A percentile compares a stretch with the other conserved stretches of the same genome.
Evolutionary conservation across 1,139 yeast species (phyloP).

Genomic region (Suhomyces coccinellae): DNA sequence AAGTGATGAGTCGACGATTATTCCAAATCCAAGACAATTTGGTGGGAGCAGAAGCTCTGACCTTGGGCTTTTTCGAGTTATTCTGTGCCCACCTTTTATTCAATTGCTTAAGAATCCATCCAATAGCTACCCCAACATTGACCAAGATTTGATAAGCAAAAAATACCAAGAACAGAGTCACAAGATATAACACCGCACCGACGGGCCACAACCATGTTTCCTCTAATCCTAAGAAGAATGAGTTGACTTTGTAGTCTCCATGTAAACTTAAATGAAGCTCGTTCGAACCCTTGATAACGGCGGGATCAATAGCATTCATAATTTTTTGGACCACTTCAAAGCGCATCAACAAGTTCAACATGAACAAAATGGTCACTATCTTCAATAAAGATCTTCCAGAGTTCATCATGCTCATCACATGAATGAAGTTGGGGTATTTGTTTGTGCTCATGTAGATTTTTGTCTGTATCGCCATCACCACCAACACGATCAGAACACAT

Average conservation of each 20-base stretch:
- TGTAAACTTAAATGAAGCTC: conserved; percentile 30
- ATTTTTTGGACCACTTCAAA: conserved; percentile 21
- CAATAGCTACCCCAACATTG: conserved; percentile 12
- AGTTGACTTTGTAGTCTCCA: conserved; percentile 29
- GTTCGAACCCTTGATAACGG: conserved; percentile 42
- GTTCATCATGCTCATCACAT: conserved; percentile 40
- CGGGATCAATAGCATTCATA: conserved; percentile 55
- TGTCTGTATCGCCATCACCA: conserved; percentile 51
- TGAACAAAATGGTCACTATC: conserved; percentile 20
- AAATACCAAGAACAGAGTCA: conserved; percentile 37
- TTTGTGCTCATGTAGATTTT: conserved; percentile 36
- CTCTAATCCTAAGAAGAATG: conserved; percentile 66
- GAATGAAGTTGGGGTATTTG: conserved; percentile 52
- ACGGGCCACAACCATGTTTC: conserved; percentile 56
- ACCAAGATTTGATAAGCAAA: conserved; percentile 15
- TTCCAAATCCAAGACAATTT: conserved; percentile 7
- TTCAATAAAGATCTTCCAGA: conserved; percentile 23
- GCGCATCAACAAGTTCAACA: conserved; percentile 42
- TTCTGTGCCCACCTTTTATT: background rate
- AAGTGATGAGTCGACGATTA: conserved; percentile 32
- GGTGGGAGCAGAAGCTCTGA: background rate
- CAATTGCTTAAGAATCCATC: background rate
- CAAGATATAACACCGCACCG: conserved; percentile 56
- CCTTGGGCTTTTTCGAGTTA: background rate
- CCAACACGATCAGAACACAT: conserved; percentile 50